Conservation (phyloP, 192 early-diverging fungal genomes). For the Mortierella alpina region DNA sequence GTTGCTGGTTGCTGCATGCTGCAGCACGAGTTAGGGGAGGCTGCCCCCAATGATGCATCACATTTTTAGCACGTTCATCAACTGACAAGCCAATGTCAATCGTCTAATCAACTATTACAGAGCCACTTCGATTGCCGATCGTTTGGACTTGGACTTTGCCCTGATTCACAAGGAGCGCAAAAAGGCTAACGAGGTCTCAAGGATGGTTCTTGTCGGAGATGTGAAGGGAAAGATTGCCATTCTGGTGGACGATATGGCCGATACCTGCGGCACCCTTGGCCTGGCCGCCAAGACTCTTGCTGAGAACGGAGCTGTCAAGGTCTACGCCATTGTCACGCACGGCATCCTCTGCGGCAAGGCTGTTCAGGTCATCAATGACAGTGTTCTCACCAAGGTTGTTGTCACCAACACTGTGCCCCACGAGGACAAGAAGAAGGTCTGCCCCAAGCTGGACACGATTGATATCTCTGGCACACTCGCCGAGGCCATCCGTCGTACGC, state of each 20-base stretch:
- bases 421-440: conserved; percentile 80
- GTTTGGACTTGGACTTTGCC: conserved; percentile 92
- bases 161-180: conserved; percentile 97
- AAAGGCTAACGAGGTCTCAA: conserved; percentile 88
- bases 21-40: no score
- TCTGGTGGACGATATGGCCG: conserved; percentile 97
- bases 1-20: no score
- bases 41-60: background rate
- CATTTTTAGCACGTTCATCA: background rate
- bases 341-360: conserved; percentile 94
- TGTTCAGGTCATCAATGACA: conserved; percentile 86
- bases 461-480: conserved; percentile 84
- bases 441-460: conserved; percentile 84
- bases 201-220: conserved; percentile 96
- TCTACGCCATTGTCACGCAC: conserved; percentile 97
- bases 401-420: conserved; percentile 89
- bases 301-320: conserved; percentile 89
- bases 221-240: conserved; percentile 91
- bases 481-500: conserved; percentile 93
- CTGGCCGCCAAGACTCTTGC: conserved; percentile 89
- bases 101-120: conserved; percentile 19
- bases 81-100: background rate
- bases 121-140: conserved; percentile 89
- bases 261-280: conserved; percentile 93
- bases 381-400: conserved; percentile 77